phyloP scores from a whole-genome alignment of 2,329 filamentous ascomycete genomes.

The Pyricularia sp. region DNA sequence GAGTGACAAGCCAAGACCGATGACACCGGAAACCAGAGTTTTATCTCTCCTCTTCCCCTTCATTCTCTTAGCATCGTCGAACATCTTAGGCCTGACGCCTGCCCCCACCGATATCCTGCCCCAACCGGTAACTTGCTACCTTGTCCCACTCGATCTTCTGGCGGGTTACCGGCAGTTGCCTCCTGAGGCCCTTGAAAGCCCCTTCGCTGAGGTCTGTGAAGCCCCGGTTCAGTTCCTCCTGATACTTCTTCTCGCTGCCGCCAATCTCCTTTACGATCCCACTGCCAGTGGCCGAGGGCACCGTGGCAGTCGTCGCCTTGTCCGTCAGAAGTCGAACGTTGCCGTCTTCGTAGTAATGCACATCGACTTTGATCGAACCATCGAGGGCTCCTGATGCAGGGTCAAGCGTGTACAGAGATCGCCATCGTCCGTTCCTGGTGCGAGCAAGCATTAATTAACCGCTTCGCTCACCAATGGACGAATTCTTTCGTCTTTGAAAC shows the following conservation, averaged over 20 bases:
- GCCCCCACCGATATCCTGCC: slow-evolving; percentile 64
- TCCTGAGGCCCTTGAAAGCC: slow-evolving; percentile 82
- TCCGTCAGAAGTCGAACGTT: slow-evolving; percentile 89
- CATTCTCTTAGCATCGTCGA: not conserved
- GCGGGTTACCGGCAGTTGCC: slow-evolving; percentile 88
- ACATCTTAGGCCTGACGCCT: slow-evolving; percentile 18
- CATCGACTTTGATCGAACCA: slow-evolving; percentile 80
- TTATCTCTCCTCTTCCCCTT: not conserved
- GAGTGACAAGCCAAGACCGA: not conserved
- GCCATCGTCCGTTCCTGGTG: slow-evolving; percentile 85
- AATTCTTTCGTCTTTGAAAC: slow-evolving; percentile 2
- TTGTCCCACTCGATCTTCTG: slow-evolving; percentile 99
- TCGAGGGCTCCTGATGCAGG: slow-evolving; percentile 55
- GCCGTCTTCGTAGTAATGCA: slow-evolving; percentile 99
- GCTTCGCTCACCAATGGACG: not conserved
- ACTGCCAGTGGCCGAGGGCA: slow-evolving; percentile 49
- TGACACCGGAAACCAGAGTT: not conserved
- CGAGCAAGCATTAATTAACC: not conserved
- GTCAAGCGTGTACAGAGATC: slow-evolving; percentile 70
- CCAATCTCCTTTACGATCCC: slow-evolving; percentile 70
- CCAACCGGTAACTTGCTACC: slow-evolving; percentile 80
- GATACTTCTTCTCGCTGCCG: slow-evolving; percentile 75
- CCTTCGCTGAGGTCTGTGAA: slow-evolving; percentile 85
- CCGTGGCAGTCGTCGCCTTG: slow-evolving; percentile 53
- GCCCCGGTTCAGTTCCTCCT: slow-evolving; percentile 86